A percentile compares a stretch with the other conserved stretches of the same genome.
These are phyloP conservation scores for Didymella glomerata DNA, from an alignment of 2,329 filamentous ascomycete species.

Conservation along the genomic window DNA sequence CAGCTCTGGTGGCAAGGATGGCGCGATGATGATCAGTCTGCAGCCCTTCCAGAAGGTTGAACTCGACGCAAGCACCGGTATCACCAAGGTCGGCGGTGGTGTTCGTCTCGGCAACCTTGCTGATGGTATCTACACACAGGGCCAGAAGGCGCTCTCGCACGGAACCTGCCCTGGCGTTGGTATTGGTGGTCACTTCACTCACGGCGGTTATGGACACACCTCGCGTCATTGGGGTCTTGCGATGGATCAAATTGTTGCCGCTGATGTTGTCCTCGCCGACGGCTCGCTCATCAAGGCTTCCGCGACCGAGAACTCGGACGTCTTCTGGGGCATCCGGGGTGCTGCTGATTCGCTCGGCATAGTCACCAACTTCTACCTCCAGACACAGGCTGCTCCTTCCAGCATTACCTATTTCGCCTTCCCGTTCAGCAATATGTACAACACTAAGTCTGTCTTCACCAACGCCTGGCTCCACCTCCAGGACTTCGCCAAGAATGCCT, in stretches of 20 bases:
- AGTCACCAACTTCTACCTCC: conserved; percentile 50
- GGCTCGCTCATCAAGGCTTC: conserved; percentile 52
- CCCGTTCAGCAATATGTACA: conserved; percentile 36
- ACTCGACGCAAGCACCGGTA: conserved; percentile 52
- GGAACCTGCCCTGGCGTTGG: conserved; percentile 61
- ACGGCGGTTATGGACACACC: conserved; percentile 49
- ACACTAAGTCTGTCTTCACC: conserved; percentile 44
- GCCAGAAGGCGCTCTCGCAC: conserved; percentile 56
- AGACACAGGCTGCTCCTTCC: conserved; percentile 40
- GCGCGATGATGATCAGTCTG: conserved; percentile 59
- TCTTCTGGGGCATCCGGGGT: conserved; percentile 55
- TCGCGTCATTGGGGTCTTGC: conserved; percentile 49
- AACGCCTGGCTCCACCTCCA: conserved; percentile 54
- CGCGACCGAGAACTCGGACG: conserved; percentile 44
- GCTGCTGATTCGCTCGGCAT: conserved; percentile 55
- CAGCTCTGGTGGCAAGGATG: conserved; percentile 60
- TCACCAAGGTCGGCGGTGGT: conserved; percentile 59
- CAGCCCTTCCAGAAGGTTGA: conserved; percentile 56
- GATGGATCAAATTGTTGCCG: conserved; percentile 46
- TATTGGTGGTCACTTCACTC: conserved; percentile 50
- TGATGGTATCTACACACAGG: conserved; percentile 46
- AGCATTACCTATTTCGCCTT: conserved; percentile 43
- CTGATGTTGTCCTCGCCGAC: conserved; percentile 52
- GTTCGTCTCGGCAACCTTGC: conserved; percentile 57
- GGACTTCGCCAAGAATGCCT: conserved; percentile 51